phyloP scores from a whole-genome alignment of 495 filamentous ascomycete species.

The Cairneyella variabilis region DNA sequence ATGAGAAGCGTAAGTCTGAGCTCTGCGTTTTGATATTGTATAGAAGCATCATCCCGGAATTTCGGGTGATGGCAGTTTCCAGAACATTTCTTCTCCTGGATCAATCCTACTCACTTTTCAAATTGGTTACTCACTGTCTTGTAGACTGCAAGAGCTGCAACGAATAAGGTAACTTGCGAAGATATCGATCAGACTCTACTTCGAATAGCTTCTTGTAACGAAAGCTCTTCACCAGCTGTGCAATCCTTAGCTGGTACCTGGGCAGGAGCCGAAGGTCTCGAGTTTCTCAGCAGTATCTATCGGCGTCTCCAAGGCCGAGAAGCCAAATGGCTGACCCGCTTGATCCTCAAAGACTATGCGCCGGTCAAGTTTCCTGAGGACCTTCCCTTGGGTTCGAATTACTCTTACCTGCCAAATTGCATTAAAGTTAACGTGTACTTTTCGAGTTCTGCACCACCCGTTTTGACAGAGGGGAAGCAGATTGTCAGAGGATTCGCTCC shows the following conservation, averaged over 20 bases:
- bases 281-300: slow-evolving; percentile 52
- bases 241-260: slow-evolving; percentile 37
- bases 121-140: slow-evolving; percentile 24
- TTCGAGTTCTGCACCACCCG: background rate
- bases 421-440: slow-evolving; percentile 14
- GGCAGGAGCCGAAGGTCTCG: slow-evolving; percentile 34
- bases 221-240: slow-evolving; percentile 65
- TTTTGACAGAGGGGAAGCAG: slow-evolving; percentile 7
- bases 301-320: slow-evolving; percentile 60
- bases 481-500: background rate
- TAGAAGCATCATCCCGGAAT: background rate
- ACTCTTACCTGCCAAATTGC: slow-evolving; percentile 14
- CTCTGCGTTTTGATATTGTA: background rate
- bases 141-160: slow-evolving; percentile 9
- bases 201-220: slow-evolving; percentile 58
- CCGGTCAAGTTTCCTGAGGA: slow-evolving; percentile 50
- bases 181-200: slow-evolving; percentile 68
- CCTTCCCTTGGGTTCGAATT: slow-evolving; percentile 35
- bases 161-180: slow-evolving; percentile 57
- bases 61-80: background rate
- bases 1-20: slow-evolving; percentile 48
- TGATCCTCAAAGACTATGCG: slow-evolving; percentile 72
- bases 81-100: background rate
- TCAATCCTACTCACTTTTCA: slow-evolving; percentile 20
- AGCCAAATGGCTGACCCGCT: slow-evolving; percentile 83